A percentile compares a stretch with the other conserved stretches of the same genome.
These are phyloP conservation scores for slime mould (Dictyostelium discoideum) DNA, from an alignment of 78 protist species.

Conservation along the genomic window DNA sequence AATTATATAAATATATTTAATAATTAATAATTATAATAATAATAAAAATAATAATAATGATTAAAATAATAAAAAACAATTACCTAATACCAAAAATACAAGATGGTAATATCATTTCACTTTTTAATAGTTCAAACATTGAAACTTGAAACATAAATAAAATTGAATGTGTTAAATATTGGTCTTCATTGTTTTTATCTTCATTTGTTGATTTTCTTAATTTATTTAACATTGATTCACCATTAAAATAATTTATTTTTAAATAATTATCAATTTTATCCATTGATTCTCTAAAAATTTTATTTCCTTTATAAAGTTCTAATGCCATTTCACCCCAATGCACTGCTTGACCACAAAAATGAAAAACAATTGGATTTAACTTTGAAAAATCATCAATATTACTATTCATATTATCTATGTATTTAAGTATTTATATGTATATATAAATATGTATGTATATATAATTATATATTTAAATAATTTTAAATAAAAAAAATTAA, in stretches of 20 bases:
- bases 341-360: neutral
- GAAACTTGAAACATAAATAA: constrained; percentile 4
- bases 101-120: neutral
- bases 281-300: neutral
- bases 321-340: neutral
- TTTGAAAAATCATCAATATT: no score
- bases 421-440: no score
- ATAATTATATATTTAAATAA: no score
- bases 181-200: neutral
- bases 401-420: neutral
- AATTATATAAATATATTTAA: no score
- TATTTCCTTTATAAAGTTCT: neutral
- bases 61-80: neutral
- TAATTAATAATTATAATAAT: no score
- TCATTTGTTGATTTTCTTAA: neutral
- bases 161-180: neutral
- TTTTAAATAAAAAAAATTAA: no score
- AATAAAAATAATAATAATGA: no score
- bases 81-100: neutral
- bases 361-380: neutral
- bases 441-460: no score
- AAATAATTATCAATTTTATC: neutral
- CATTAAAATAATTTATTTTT: neutral
- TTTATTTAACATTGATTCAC: constrained; percentile 1
- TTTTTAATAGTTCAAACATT: neutral